Evolutionary conservation across 768 basidiomycete species (phyloP).

Genomic region (Russula emetica): DNA sequence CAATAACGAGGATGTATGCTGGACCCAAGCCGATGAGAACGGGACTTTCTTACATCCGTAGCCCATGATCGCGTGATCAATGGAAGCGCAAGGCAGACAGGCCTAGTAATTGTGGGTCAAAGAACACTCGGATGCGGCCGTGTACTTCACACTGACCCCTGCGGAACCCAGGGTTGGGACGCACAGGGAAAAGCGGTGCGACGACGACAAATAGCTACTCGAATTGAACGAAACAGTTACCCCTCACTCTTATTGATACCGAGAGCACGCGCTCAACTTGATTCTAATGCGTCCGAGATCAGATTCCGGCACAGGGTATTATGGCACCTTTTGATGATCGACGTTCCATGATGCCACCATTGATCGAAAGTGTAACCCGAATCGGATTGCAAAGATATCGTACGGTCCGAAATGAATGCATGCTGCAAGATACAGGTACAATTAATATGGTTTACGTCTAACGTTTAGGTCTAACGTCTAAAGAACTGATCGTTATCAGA

Average conservation of each 20-base stretch:
- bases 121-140: background rate
- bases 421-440: background rate
- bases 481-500: background rate
- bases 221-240: background rate
- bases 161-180: constrained; percentile 38
- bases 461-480: background rate
- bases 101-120: background rate
- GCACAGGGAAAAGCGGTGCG: background rate
- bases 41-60: background rate
- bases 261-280: background rate
- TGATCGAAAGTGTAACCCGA: background rate
- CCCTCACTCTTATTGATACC: background rate
- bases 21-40: constrained; percentile 34
- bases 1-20: constrained; percentile 42
- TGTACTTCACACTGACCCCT: background rate
- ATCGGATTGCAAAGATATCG: background rate
- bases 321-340: background rate
- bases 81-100: background rate
- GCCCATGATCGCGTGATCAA: constrained; percentile 37
- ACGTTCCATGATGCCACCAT: background rate
- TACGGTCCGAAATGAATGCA: background rate
- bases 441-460: background rate
- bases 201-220: background rate
- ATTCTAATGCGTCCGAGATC: constrained; percentile 6
- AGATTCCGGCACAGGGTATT: background rate